phyloP scores from a whole-genome alignment of 2,329 filamentous ascomycete species.

The Pestalotiopsis sp. region DNA sequence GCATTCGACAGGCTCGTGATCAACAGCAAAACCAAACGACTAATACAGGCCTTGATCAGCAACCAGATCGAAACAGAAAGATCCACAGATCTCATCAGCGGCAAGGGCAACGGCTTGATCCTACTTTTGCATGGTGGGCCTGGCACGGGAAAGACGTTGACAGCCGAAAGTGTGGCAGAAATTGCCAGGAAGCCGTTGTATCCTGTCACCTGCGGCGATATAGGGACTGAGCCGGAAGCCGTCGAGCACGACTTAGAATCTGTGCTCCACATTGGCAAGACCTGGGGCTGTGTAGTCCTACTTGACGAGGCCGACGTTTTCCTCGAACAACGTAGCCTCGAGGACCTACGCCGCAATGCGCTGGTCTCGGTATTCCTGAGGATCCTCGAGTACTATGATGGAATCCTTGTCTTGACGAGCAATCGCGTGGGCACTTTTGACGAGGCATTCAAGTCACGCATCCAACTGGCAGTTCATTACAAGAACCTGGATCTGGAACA shows the following conservation, averaged over 20 bases:
- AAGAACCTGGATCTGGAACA: constrained; percentile 11
- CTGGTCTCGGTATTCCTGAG: constrained; percentile 38
- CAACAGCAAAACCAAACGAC: constrained; percentile 3
- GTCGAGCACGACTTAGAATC: constrained; percentile 34
- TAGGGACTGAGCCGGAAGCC: constrained; percentile 30
- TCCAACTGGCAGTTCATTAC: constrained; percentile 9
- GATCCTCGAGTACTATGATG: constrained; percentile 39
- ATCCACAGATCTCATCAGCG: constrained; percentile 5
- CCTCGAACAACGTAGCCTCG: constrained; percentile 33
- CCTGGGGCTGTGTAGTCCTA: constrained; percentile 35
- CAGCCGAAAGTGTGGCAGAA: constrained; percentile 32
- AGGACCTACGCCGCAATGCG: constrained; percentile 36
- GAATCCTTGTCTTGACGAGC: constrained; percentile 41
- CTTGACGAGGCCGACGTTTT: constrained; percentile 43
- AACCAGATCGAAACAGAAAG: neutral
- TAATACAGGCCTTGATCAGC: constrained; percentile 7
- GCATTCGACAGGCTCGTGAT: constrained; percentile 7
- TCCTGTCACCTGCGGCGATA: constrained; percentile 30
- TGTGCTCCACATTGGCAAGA: constrained; percentile 32
- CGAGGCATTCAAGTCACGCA: constrained; percentile 5
- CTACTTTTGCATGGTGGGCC: constrained; percentile 7
- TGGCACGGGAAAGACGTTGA: constrained; percentile 12
- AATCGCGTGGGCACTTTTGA: constrained; percentile 28
- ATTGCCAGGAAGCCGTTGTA: constrained; percentile 36
- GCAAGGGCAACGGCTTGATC: constrained; percentile 13